Conservation (phyloP, 495 filamentous ascomycete species). For the Penicillium turbatum region DNA sequence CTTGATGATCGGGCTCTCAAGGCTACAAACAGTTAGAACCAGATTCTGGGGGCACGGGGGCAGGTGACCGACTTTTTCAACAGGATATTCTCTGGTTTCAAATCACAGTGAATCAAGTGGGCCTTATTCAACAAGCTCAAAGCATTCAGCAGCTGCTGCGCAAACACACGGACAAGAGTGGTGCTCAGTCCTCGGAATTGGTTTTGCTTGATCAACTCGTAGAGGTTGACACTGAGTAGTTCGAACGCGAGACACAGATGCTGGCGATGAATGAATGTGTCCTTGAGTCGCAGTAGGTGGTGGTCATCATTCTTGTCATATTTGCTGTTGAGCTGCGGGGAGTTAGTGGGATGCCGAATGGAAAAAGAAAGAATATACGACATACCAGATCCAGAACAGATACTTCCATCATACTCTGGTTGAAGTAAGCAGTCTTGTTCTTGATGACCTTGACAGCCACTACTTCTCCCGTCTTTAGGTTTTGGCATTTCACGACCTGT, state of each 20-base stretch:
- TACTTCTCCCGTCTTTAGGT: constrained; percentile 95
- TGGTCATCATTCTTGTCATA: constrained; percentile 99
- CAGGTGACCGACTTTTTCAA: constrained; percentile 73
- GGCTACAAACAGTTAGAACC: constrained; percentile 38
- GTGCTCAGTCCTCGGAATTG: constrained; percentile 98
- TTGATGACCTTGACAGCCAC: constrained; percentile 99
- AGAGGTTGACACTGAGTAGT: constrained; percentile 93
- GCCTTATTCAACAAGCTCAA: constrained; percentile 93
- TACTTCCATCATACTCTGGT: constrained; percentile 99
- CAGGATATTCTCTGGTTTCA: constrained; percentile 98
- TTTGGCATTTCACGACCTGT: constrained; percentile 99
- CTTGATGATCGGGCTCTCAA: constrained; percentile 99
- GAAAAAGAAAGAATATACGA: background rate
- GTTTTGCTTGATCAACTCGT: constrained; percentile 99
- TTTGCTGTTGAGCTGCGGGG: constrained; percentile 82
- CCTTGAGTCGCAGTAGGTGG: constrained; percentile 90
- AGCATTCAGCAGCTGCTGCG: constrained; percentile 91
- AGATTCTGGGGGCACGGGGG: no score
- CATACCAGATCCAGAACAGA: constrained; percentile 93
- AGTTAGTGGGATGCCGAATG: background rate
- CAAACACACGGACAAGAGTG: constrained; percentile 95
- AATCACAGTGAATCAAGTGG: constrained; percentile 93
- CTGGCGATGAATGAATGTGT: constrained; percentile 97
- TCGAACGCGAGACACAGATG: constrained; percentile 98
- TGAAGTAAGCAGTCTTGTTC: constrained; percentile 98